Percentiles rank a stretch among this genome's conserved stretches.
phyloP scores from a whole-genome alignment of 495 filamentous ascomycete species.

The Pseudevernia furfuracea region DNA sequence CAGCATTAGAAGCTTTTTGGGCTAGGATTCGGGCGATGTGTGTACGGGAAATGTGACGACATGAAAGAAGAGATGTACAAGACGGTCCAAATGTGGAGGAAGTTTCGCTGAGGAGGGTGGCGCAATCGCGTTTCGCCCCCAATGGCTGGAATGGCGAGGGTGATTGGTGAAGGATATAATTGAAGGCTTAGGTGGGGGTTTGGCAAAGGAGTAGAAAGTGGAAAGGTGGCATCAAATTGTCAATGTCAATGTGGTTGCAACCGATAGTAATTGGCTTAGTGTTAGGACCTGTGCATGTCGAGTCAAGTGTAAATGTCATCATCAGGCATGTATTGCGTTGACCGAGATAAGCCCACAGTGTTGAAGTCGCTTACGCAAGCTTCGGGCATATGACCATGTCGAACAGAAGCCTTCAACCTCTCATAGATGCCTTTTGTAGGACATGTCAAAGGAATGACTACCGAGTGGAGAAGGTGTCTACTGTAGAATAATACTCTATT shows the following conservation, averaged over 20 bases:
- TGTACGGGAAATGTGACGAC: background rate
- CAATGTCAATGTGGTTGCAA: background rate
- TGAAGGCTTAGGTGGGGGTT: background rate
- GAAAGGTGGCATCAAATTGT: background rate
- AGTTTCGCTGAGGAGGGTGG: too few species aligned
- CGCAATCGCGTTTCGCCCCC: too few species aligned
- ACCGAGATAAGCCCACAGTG: background rate
- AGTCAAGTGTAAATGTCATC: background rate
- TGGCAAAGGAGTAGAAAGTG: background rate
- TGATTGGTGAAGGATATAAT: background rate
- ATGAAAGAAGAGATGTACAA: background rate
- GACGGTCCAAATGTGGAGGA: background rate
- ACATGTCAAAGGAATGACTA: background rate
- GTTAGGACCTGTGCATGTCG: background rate
- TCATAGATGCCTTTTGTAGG: background rate
- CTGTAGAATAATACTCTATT: background rate
- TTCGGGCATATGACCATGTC: background rate
- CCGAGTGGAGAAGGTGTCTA: background rate
- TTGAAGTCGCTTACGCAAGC: background rate
- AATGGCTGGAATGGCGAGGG: background rate
- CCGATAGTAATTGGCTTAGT: background rate
- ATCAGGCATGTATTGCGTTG: background rate
- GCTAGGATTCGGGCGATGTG: conserved; percentile 27
- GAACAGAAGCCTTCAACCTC: too few species aligned
- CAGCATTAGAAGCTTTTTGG: conserved; percentile 68